Percentiles rank a stretch among this genome's conserved stretches.
phyloP scores from a whole-genome alignment of 441 rosid species.

The Mallotus repandus region DNA sequence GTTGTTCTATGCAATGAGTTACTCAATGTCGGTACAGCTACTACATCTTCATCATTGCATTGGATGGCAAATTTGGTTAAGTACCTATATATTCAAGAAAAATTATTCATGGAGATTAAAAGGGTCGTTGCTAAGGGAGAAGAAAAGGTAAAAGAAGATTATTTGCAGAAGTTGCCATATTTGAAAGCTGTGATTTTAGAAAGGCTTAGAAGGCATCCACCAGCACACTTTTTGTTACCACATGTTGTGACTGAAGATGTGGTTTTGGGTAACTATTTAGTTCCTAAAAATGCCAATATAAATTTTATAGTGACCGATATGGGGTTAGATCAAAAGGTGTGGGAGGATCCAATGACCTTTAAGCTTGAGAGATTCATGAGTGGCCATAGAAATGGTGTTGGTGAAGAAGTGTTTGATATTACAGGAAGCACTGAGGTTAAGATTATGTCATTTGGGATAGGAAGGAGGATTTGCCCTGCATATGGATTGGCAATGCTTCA shows the following conservation, averaged over 20 bases:
- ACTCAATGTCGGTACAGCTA: too few relatives aligned
- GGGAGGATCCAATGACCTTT: slow-evolving; percentile 48
- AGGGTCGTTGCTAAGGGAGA: too few relatives aligned
- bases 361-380: slow-evolving; percentile 38
- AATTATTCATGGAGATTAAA: too few relatives aligned
- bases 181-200: slow-evolving; percentile 38
- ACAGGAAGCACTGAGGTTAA: slow-evolving; percentile 41
- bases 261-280: slow-evolving; percentile 22
- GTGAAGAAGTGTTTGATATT: slow-evolving; percentile 26
- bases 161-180: slow-evolving; percentile 32
- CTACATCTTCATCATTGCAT: too few relatives aligned
- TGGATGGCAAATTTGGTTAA: too few relatives aligned
- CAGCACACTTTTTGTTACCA: slow-evolving; percentile 35
- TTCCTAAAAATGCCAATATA: slow-evolving; percentile 33
- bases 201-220: slow-evolving; percentile 45
- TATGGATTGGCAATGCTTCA: slow-evolving; percentile 34
- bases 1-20: slow-evolving; percentile 21
- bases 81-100: too few relatives aligned
- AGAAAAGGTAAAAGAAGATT: not conserved
- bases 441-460: slow-evolving; percentile 36
- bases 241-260: slow-evolving; percentile 38
- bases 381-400: not conserved
- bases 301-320: slow-evolving; percentile 46
- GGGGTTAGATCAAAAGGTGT: slow-evolving; percentile 41
- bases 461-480: slow-evolving; percentile 41